Base-by-base conservation (phyloP, 371 early-diverging fungal genomes). In the Apophysomyces ossiformis region DNA sequence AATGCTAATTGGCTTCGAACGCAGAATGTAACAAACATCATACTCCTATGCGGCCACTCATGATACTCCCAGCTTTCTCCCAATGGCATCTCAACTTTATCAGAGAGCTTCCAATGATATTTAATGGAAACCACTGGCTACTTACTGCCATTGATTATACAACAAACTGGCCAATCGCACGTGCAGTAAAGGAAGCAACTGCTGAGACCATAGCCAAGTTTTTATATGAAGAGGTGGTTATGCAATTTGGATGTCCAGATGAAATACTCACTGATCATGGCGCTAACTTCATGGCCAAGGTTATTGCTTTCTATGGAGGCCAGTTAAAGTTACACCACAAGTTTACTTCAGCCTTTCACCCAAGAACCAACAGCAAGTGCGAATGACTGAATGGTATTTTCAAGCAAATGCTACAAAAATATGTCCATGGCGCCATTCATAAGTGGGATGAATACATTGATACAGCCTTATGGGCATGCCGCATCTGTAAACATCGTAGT, bases 161-260 rank as follows among this genome's bases (percentile, higher is more conserved):
- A 26, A 80, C 79, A 0, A 77, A 69, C 50, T 82, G 82, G 82
- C 65, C 70, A 0, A 60, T 73, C n/a, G 75, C 76, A 0, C 57
- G 65, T 7, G 77, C 81, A 0, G 63, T 79, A 7, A 74, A 74
- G 41, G 69, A 61, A 4, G 76, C 78, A 2, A 63, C 70, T 4
- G 69, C 65, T 39, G 68, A 73, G 35, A 69, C 72, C 0, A 67
- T 81, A 16, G 77, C 77, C 1, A 45, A 70, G 1, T 79, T 80
- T 26, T 36, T 82, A 6, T 72, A 75, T 57, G 61, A 75, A 45
- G 69, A 73, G 6, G 63, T 78, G 18, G 69, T 72, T n/a, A 47
- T 67, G 38, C 64, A 16, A 15, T 37, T 7, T 43, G 26, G 26
- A 26, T 26, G 26, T 26, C 26, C 2, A 26, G 26, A 26, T 26